These are phyloP conservation scores for Cyclotella baltica DNA, from an alignment of 108 stramenopile genomes.

Conservation along the genomic window DNA sequence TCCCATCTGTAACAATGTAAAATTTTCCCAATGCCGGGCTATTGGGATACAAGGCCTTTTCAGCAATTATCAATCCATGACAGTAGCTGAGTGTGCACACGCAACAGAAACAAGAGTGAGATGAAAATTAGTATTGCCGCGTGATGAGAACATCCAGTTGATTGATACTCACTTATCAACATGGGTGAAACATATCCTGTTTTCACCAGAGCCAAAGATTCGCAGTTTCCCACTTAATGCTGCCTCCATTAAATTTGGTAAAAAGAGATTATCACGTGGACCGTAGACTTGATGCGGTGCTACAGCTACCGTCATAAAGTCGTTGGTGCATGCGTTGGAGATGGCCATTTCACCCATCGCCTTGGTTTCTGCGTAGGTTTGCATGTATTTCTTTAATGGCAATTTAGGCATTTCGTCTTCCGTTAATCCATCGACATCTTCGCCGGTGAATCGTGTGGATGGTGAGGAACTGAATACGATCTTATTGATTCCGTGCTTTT, in stretches of 20 bases:
- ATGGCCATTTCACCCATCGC: slow-evolving; percentile 91
- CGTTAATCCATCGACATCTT: slow-evolving; percentile 82
- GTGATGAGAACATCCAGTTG: no score
- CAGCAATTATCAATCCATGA: slow-evolving; percentile 93
- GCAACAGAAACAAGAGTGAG: no score
- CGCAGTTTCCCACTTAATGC: slow-evolving; percentile 87
- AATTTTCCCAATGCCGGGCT: slow-evolving; percentile 93
- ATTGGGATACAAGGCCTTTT: slow-evolving; percentile 80
- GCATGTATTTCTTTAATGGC: slow-evolving; percentile 73
- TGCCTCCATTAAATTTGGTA: slow-evolving; percentile 92
- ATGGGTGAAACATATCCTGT: slow-evolving; percentile 92
- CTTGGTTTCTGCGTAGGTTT: slow-evolving; percentile 97
- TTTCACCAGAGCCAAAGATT: slow-evolving; percentile 93
- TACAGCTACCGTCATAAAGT: slow-evolving; percentile 88
- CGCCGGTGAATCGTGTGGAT: slow-evolving; percentile 95
- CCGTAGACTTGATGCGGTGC: slow-evolving; percentile 99
- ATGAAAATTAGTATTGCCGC: no score
- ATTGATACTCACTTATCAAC: no score
- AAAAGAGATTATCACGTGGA: slow-evolving; percentile 89
- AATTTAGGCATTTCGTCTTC: slow-evolving; percentile 81
- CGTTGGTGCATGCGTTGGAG: slow-evolving; percentile 62
- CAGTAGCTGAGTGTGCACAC: no score
- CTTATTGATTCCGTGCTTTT: slow-evolving; percentile 83
- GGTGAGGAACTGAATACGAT: slow-evolving; percentile 94
- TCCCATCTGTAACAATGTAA: slow-evolving; percentile 97